Evolutionary conservation across 768 basidiomycete species (phyloP), one percentile per base, ranked within the genome.

Genomic region (Russula emetica): DNA sequence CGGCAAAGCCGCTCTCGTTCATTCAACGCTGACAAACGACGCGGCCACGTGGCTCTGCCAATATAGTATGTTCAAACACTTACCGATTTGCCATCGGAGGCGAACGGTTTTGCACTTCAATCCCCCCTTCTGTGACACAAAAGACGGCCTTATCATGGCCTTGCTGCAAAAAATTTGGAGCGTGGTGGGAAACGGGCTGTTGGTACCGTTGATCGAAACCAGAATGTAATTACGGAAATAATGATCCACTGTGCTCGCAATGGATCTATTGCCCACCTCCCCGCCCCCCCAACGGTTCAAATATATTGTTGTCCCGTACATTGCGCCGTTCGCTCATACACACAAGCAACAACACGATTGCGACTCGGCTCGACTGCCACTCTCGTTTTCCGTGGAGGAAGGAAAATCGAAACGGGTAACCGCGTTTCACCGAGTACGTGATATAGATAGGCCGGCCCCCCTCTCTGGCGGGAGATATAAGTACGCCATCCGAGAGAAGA

Each of bases 121-220:
- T 34, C 57, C 40, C 40, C 58, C 54, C 58, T 64, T 64, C 59
- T 64, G 47, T 59, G 57, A 65, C 59, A 65, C 58, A 64, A 60
- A 64, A 56, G 63, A 60, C 53, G 34, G 22, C 59, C 63, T 65
- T 65, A 65, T 65, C 64, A 47, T 55, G 18, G 40, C 59, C 50
- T 51, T 63, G 56, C 56, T 57, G 47, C 55, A 49, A 57, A 45
- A 62, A 57, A 20, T 52, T 63, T 36, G 59, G 49, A n/a, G 54
- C 22, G 5, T 45, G 55, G 47, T 61, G 64, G 49, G 59, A 65
- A 56, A 58, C 64, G 64, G 59, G 40, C 26, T 56, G 60, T 38
- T 57, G 60, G 64, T 49, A 65, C 64, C 64, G 49, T 61, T 51
- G 64, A 60, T 60, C 64, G 64, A 65, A 61, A 59, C 55, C n/a